Base-by-base conservation (phyloP, 225 moss, liverwort and hornwort genomes). In the Neckera pumila region DNA sequence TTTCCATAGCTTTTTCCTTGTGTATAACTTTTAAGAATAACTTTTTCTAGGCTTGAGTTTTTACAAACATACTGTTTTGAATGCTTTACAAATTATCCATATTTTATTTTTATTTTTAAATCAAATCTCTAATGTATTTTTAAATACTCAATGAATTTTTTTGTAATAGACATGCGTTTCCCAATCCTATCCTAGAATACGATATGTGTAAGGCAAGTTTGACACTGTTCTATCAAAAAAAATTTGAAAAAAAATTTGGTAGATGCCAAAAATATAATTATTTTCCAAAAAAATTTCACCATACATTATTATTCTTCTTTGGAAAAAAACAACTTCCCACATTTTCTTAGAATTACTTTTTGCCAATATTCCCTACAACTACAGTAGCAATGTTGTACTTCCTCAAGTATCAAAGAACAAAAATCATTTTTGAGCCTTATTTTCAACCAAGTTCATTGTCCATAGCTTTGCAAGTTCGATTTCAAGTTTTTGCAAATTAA, bases 401-500 rank as follows among this genome's bases (percentile, higher is more conserved):
- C 6, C 0, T 28, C 17, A 43, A 72, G 10, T 43, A 17, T 43
- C 10, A 43, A 28, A 43, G 9, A 43, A 72, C 6, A 27, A 72
- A 1, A 45, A 72, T 72, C 2, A 9, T 16, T 43, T 45, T 15
- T 9, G 0, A 72, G 26, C 3, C 3, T 17, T 42, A 45, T 45
- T 45, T 45, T 45, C 45, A 45, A 45, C 45, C 45, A 28, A 28
- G 3, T 43, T 28, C 2, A 6, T 3, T 28, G 0, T 28, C 4
- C 2, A 0, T 1, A 17, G 1, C 28, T 73, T 73, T 2, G 2
- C 3, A 73, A 43, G 17, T 43, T 0, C n/a, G n/a, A n/a, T n/a
- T 0, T 45, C 45, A 73, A 28, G 9, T 17, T 73, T 45, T 73
- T 17, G 5, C 17, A 73, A 73, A 73, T 73, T 28, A 17, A 45